These are phyloP conservation scores for Avena atlantica DNA, from an alignment of 176 grass and related monocot species.

Conservation along the genomic window DNA sequence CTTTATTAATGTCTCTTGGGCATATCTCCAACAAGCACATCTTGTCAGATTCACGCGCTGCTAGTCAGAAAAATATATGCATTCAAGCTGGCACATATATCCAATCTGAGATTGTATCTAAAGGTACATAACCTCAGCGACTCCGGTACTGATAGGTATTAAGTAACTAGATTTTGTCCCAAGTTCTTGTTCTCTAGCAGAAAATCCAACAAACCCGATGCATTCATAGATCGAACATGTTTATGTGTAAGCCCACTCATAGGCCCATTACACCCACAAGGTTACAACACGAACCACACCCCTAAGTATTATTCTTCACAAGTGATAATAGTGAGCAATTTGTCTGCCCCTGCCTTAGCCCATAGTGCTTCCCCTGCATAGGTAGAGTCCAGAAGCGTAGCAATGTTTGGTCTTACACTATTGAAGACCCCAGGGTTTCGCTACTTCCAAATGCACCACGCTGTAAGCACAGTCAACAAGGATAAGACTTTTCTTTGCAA, in stretches of 20 bases:
- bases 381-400: too few relatives aligned
- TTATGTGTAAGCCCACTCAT: background rate
- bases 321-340: background rate
- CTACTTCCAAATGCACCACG: slow-evolving; percentile 13
- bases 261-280: background rate
- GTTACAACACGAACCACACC: background rate
- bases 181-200: background rate
- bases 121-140: background rate
- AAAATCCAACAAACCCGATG: background rate
- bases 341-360: background rate
- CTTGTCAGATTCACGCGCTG: slow-evolving; percentile 14
- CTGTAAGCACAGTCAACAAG: background rate
- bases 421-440: too few relatives aligned
- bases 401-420: too few relatives aligned
- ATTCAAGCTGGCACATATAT: slow-evolving; percentile 21
- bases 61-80: background rate
- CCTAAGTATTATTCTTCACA: background rate
- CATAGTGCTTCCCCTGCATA: too few relatives aligned
- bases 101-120: background rate
- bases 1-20: too few relatives aligned
- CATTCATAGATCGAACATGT: slow-evolving; percentile 1
- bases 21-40: too few relatives aligned
- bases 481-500: slow-evolving; percentile 11
- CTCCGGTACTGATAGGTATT: too few relatives aligned
- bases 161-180: background rate